Percentiles rank a stretch among this genome's conserved stretches.
Evolutionary conservation across 352 stramenopile genomes (phyloP).

Genomic region (Pythium aphanidermatum): DNA sequence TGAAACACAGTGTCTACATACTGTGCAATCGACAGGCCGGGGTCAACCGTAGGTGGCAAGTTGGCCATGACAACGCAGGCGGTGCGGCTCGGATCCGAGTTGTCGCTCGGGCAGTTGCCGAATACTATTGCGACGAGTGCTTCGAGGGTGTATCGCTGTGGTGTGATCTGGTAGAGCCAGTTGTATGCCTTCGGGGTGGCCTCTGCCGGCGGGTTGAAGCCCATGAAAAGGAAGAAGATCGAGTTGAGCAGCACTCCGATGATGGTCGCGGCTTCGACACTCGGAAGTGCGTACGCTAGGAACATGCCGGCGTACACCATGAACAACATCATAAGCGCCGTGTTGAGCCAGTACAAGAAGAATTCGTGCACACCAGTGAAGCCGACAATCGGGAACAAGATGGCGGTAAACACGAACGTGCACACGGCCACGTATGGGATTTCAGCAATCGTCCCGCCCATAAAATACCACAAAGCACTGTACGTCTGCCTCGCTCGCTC

Average conservation of each 20-base stretch:
- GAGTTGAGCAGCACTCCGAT: slow-evolving; percentile 23
- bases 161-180: slow-evolving; percentile 23
- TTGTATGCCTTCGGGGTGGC: slow-evolving; percentile 16
- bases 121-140: neutral
- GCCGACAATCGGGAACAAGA: slow-evolving; percentile 57
- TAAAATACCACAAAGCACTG: slow-evolving; percentile 30
- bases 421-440: slow-evolving; percentile 28
- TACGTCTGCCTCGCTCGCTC: slow-evolving; percentile 84
- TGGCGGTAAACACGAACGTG: slow-evolving; percentile 27
- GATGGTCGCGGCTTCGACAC: slow-evolving; percentile 20
- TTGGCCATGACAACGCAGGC: too few relatives aligned
- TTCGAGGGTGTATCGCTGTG: slow-evolving; percentile 15
- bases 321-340: slow-evolving; percentile 37
- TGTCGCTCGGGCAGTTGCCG: too few relatives aligned
- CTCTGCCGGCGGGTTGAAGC: slow-evolving; percentile 22
- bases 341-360: slow-evolving; percentile 54
- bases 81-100: too few relatives aligned
- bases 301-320: slow-evolving; percentile 60
- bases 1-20: too few relatives aligned
- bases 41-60: too few relatives aligned
- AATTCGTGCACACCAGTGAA: slow-evolving; percentile 22
- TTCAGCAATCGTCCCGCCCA: slow-evolving; percentile 46
- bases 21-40: too few relatives aligned
- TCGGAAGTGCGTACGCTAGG: slow-evolving; percentile 33
- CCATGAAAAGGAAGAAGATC: slow-evolving; percentile 35